Percentiles rank a stretch among this genome's conserved stretches.
Evolutionary conservation across 176 grass and related monocot genomes (phyloP).

Genomic region (Zizania latifolia): DNA sequence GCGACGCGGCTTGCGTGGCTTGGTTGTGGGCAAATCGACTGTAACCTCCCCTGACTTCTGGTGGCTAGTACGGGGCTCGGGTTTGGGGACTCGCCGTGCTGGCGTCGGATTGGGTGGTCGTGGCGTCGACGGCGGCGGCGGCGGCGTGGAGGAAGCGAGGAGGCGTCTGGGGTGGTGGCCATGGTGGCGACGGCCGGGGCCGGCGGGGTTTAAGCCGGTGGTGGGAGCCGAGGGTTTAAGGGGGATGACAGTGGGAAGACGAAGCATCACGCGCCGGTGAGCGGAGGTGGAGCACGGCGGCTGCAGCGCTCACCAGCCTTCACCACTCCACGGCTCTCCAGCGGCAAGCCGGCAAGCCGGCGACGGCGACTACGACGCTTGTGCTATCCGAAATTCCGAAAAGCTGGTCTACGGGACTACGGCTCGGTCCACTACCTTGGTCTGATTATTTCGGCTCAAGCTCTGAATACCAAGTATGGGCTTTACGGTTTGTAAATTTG

Average conservation of each 20-base stretch:
- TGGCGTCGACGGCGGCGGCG: slow-evolving; percentile 29
- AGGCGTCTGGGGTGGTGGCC: background rate
- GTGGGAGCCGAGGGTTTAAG: slow-evolving; percentile 32
- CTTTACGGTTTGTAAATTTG: too few species aligned
- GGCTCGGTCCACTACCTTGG: background rate
- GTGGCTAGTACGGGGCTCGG: background rate
- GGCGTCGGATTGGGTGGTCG: slow-evolving; percentile 22
- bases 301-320: background rate
- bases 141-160: slow-evolving; percentile 17
- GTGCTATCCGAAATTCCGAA: slow-evolving; percentile 25
- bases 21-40: slow-evolving; percentile 26
- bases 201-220: background rate
- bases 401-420: background rate
- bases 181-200: slow-evolving; percentile 13
- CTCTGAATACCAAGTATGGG: too few species aligned
- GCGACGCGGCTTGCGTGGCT: slow-evolving; percentile 47
- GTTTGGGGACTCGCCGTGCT: background rate
- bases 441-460: too few species aligned
- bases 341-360: too few species aligned
- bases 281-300: background rate
- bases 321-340: too few species aligned
- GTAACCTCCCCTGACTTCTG: background rate
- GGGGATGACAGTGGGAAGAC: slow-evolving; percentile 28
- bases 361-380: too few species aligned
- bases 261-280: slow-evolving; percentile 29